Percentiles rank a stretch among this genome's conserved stretches.
Conservation (phyloP, 306 rosid species). For the Luffa acutangula region DNA sequence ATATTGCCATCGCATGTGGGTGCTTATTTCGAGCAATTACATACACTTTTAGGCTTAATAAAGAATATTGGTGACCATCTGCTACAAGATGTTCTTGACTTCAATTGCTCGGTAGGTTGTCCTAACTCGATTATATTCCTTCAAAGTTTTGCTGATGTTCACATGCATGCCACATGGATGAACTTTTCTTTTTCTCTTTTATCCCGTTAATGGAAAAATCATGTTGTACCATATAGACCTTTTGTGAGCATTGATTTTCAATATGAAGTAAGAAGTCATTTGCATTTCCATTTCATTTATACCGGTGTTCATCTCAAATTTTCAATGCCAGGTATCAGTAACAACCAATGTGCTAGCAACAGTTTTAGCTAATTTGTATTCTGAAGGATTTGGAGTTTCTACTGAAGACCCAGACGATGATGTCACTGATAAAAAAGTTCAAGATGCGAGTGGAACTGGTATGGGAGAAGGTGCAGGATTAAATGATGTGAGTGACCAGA, state of each 20-base stretch:
- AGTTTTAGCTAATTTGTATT: slow-evolving; percentile 49
- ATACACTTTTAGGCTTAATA: slow-evolving; percentile 26
- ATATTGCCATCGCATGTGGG: slow-evolving; percentile 22
- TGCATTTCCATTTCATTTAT: not conserved
- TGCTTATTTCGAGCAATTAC: slow-evolving; percentile 37
- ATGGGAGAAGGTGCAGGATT: slow-evolving; percentile 81
- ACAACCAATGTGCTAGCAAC: slow-evolving; percentile 54
- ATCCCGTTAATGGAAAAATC: not conserved
- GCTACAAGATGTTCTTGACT: slow-evolving; percentile 52
- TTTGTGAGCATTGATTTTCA: not conserved
- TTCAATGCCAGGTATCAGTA: slow-evolving; percentile 53
- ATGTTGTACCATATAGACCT: not conserved
- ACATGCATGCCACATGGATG: not conserved
- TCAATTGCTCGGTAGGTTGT: slow-evolving; percentile 25
- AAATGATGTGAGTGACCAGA: slow-evolving; percentile 86
- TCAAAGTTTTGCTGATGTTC: not conserved
- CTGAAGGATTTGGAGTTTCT: slow-evolving; percentile 57
- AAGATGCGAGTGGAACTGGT: slow-evolving; percentile 68
- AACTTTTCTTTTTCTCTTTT: not conserved
- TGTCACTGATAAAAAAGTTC: slow-evolving; percentile 26
- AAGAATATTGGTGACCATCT: slow-evolving; percentile 48
- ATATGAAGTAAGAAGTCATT: not conserved
- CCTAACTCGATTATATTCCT: not conserved
- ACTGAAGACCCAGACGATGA: slow-evolving; percentile 44
- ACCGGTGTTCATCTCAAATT: not conserved